A percentile compares a stretch with the other conserved stretches of the same genome.
Conservation (phyloP, 805 yeast genomes). For the Hanseniaspora valbyensis region DNA sequence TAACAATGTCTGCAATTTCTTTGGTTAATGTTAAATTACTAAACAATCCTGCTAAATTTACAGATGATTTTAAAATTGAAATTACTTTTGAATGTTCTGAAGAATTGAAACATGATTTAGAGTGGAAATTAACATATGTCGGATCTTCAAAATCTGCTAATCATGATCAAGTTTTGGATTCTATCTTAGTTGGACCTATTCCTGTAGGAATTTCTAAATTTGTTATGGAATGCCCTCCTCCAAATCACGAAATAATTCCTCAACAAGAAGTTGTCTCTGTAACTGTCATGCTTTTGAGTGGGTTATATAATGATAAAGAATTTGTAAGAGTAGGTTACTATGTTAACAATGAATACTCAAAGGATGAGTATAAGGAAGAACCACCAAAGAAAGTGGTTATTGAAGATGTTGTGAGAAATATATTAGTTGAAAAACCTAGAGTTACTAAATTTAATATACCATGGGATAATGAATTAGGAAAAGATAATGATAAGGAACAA, state of each 20-base stretch:
- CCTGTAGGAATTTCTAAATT: conserved; percentile 96
- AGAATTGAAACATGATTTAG: conserved; percentile 72
- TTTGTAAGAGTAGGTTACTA: conserved; percentile 96
- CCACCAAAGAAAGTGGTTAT: conserved; percentile 92
- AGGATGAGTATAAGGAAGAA: conserved; percentile 82
- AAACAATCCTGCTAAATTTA: conserved; percentile 88
- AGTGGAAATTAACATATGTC: conserved; percentile 95
- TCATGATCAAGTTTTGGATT: conserved; percentile 94
- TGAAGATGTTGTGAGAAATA: conserved; percentile 86
- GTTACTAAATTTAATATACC: conserved; percentile 94
- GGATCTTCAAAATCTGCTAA: conserved; percentile 91
- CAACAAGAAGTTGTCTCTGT: conserved; percentile 91
- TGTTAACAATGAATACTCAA: conserved; percentile 92
- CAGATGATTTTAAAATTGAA: conserved; percentile 90
- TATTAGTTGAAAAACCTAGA: conserved; percentile 92
- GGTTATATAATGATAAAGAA: conserved; percentile 86
- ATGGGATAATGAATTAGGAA: conserved; percentile 81
- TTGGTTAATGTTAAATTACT: conserved; percentile 81
- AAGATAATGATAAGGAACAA: conserved; percentile 53
- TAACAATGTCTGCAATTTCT: conserved; percentile 80
- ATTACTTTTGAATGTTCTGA: conserved; percentile 96
- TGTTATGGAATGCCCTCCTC: conserved; percentile 89
- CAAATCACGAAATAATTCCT: conserved; percentile 90
- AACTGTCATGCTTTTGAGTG: conserved; percentile 83
- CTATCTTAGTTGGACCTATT: conserved; percentile 95